These are phyloP conservation scores for Venturia effusa DNA, from an alignment of 2,329 filamentous ascomycete genomes.

Conservation along the genomic window DNA sequence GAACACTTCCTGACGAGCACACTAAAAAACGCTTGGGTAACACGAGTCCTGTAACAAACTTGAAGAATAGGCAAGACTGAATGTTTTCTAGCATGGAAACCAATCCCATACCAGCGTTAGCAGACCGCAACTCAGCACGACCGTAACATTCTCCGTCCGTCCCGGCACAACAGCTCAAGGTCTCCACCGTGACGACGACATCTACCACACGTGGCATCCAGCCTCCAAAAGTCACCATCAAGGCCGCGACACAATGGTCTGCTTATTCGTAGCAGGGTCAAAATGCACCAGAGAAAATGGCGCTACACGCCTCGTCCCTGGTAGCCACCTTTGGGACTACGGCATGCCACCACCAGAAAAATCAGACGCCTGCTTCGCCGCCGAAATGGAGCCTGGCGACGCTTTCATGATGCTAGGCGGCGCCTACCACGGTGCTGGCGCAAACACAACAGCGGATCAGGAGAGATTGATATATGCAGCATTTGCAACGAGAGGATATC, in stretches of 20 bases:
- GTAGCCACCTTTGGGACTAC: constrained; percentile 26
- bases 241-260: constrained; percentile 19
- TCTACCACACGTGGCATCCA: constrained; percentile 18
- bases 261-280: constrained; percentile 27
- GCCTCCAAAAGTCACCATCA: constrained; percentile 14
- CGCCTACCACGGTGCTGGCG: constrained; percentile 25
- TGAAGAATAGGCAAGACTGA: not conserved
- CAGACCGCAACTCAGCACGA: constrained; percentile 19
- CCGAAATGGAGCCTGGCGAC: constrained; percentile 24
- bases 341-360: constrained; percentile 2
- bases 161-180: constrained; percentile 20
- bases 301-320: constrained; percentile 28
- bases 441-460: constrained; percentile 23
- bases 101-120: not conserved
- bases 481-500: constrained; percentile 24
- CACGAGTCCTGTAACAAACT: not conserved
- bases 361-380: constrained; percentile 11
- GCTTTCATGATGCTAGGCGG: constrained; percentile 27
- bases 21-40: not conserved
- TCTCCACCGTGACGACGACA: constrained; percentile 22
- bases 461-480: constrained; percentile 23
- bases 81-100: not conserved
- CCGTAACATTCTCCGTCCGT: constrained; percentile 18
- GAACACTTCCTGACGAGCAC: not conserved
- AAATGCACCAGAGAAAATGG: constrained; percentile 23